These are phyloP conservation scores for Aurinia saxatilis DNA, from an alignment of 345 rosid species.

Conservation along the genomic window DNA sequence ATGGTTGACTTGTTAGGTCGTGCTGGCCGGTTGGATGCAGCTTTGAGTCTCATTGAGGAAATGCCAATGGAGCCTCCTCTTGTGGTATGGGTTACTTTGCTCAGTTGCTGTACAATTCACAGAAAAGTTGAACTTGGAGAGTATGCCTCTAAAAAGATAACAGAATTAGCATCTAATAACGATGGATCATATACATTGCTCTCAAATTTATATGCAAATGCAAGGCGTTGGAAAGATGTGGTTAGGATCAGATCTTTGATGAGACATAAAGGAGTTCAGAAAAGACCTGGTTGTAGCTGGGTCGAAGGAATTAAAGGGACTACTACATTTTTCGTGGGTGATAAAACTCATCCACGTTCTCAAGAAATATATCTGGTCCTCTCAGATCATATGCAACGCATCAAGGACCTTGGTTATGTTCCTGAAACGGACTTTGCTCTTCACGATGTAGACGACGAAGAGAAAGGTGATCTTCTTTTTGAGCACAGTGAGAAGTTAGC, in stretches of 20 bases:
- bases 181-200: constrained; percentile 76
- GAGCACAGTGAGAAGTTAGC: constrained; percentile 90
- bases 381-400: constrained; percentile 45
- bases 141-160: constrained; percentile 44
- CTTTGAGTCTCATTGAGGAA: constrained; percentile 48
- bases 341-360: constrained; percentile 51
- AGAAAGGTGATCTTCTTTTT: constrained; percentile 65
- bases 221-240: constrained; percentile 82
- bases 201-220: constrained; percentile 76
- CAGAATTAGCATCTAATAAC: constrained; percentile 45
- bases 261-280: constrained; percentile 56
- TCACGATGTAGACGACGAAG: constrained; percentile 88
- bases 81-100: constrained; percentile 67
- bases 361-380: constrained; percentile 51
- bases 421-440: constrained; percentile 77
- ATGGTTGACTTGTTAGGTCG: constrained; percentile 83
- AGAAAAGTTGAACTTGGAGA: constrained; percentile 78
- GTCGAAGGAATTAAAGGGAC: constrained; percentile 72
- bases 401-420: constrained; percentile 70
- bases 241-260: constrained; percentile 60
- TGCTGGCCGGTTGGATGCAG: constrained; percentile 55
- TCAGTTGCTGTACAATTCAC: constrained; percentile 69
- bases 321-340: constrained; percentile 68
- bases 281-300: constrained; percentile 93
- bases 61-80: constrained; percentile 75